Base-by-base conservation (phyloP, 2,329 filamentous ascomycete species). In the Rugonectria rugulosa region DNA sequence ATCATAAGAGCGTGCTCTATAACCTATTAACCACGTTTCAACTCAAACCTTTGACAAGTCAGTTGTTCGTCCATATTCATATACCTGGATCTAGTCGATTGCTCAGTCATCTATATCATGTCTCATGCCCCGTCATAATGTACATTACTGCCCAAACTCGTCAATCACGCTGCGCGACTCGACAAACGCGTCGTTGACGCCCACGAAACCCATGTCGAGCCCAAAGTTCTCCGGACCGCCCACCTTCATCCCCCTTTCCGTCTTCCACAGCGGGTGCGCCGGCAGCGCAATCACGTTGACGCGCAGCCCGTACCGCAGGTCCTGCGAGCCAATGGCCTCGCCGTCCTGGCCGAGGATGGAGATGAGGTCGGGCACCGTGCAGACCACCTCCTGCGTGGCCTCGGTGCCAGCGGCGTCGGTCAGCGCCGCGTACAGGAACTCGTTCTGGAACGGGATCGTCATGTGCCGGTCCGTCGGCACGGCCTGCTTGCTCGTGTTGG, bases 161-260 rank as follows among this genome's bases (percentile, higher is more conserved):
- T 82, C 78, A 65, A 83, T 82, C 0, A 83, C 79, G 55, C 80
- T 83, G 8, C 60, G 62, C 1, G 81, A 78, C 65, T 80, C 78
- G 5, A 72, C 70, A 60, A 80, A 83, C 20, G 58, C 56, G 50
- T 70, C 63, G 32, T 67, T 64, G 14, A 70, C 65, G 2, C 68
- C 68, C 0, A 67, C 65, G n/a, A 66, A 64, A 0, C 59, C 60
- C 53, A 72, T 72, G 32, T 71, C 64, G 9, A 72, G 29, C 3
- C 70, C 71, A 45, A 75, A 75, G 0, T 68, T 70, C n/a, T 69
- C 64, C 0, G 73, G 72, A 0, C 73, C 73, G 2, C 73, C 73
- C 1, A 74, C 63, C 20, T 69, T 68, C 48, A 75, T 67, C 0
- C 68, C 74, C 46, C 64, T 63, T 3, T 70, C 69, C 1, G 70